A percentile compares a stretch with the other conserved stretches of the same genome.
These are phyloP conservation scores for Prosopis cineraria DNA, from an alignment of 306 rosid species.

Conservation along the genomic window DNA sequence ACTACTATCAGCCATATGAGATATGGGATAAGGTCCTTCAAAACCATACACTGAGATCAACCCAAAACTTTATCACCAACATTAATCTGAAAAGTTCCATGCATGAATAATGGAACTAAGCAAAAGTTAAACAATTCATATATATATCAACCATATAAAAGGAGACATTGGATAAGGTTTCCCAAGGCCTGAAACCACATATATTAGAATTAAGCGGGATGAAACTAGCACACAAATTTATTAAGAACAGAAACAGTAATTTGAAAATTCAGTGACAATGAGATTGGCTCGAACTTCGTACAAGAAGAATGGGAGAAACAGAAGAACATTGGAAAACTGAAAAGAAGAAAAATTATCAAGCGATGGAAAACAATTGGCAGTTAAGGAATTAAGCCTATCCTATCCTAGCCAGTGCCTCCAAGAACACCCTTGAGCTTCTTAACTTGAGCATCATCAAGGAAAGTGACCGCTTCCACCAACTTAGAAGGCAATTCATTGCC, in stretches of 20 bases:
- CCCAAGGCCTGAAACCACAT: background rate
- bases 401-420: conserved; percentile 62
- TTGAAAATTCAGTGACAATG: background rate
- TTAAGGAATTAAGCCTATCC: background rate
- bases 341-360: background rate
- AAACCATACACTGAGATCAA: background rate
- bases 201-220: background rate
- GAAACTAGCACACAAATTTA: conserved; percentile 8
- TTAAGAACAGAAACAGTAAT: conserved; percentile 24
- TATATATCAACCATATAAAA: background rate
- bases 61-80: conserved; percentile 17
- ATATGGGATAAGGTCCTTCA: conserved; percentile 20
- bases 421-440: conserved; percentile 84
- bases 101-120: background rate
- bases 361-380: background rate
- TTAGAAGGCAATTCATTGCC: conserved; percentile 59
- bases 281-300: background rate
- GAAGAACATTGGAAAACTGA: background rate
- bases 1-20: background rate
- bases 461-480: conserved; percentile 55
- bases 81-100: background rate
- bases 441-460: conserved; percentile 64
- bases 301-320: background rate
- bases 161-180: background rate
- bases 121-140: background rate